Evolutionary conservation across 2,329 filamentous ascomycete species (phyloP).

Genomic region (Aspergillus japonicus): DNA sequence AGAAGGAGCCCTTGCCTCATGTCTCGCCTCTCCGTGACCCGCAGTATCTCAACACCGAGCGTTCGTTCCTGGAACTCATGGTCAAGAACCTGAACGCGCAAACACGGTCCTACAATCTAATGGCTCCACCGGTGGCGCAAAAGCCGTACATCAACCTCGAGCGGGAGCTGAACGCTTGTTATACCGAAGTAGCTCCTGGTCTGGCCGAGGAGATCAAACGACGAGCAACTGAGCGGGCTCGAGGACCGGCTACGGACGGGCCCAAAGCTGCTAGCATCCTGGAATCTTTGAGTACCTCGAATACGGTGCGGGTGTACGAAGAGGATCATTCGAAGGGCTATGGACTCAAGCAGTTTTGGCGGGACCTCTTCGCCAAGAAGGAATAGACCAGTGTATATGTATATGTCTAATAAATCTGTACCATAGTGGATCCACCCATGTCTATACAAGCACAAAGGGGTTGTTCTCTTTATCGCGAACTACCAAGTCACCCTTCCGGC

Average conservation of each 20-base stretch:
- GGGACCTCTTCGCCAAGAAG: constrained; percentile 63
- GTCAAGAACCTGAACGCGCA: constrained; percentile 76
- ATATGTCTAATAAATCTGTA: constrained; percentile 9
- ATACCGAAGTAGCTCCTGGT: constrained; percentile 77
- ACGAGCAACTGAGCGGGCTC: constrained; percentile 56
- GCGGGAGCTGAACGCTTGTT: constrained; percentile 78
- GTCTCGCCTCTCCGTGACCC: constrained; percentile 72
- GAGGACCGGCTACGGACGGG: constrained; percentile 32
- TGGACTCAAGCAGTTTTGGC: constrained; percentile 86
- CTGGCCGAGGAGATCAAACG: constrained; percentile 71
- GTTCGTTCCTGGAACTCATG: constrained; percentile 71
- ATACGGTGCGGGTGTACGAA: constrained; percentile 65
- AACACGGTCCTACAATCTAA: constrained; percentile 87
- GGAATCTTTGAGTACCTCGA: constrained; percentile 55
- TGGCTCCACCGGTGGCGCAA: constrained; percentile 87
- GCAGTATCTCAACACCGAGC: constrained; percentile 71
- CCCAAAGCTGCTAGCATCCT: constrained; percentile 54
- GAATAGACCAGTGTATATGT: constrained; percentile 11
- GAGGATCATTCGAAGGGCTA: constrained; percentile 69
- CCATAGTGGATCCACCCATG: neutral
- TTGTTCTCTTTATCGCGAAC: no score
- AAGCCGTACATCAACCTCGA: constrained; percentile 87
- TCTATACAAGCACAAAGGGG: constrained; percentile 2
- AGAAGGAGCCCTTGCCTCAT: constrained; percentile 34
- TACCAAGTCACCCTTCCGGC: no score